Evolutionary conservation across 257 asterid species (phyloP).

Genomic region (Jasminum sambac): DNA sequence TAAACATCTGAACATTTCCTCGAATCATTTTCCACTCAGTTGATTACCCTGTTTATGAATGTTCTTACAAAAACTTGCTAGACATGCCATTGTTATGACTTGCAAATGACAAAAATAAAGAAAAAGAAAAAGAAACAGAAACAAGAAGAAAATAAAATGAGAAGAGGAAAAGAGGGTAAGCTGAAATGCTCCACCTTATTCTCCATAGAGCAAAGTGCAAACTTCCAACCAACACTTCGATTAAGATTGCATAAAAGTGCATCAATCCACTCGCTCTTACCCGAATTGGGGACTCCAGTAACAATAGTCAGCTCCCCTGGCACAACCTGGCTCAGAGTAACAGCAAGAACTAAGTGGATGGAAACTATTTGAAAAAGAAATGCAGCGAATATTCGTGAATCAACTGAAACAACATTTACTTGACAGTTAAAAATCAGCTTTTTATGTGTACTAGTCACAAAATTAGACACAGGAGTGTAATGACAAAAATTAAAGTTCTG

Average conservation of each 20-base stretch:
- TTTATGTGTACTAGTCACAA: background rate
- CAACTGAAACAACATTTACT: background rate
- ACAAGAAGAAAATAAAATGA: too few species aligned
- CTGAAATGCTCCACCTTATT: constrained; percentile 55
- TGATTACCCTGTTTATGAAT: too few species aligned
- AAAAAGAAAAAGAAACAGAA: too few species aligned
- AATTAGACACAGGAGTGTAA: background rate
- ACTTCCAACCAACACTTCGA: constrained; percentile 85
- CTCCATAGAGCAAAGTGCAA: constrained; percentile 97
- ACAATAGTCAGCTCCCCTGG: constrained; percentile 95
- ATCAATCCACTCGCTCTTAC: constrained; percentile 99
- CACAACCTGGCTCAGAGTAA: constrained; percentile 61
- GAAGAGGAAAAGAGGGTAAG: constrained; percentile 10
- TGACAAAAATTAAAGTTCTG: background rate
- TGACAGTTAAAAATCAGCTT: background rate
- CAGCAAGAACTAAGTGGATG: constrained; percentile 9
- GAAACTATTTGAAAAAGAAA: background rate
- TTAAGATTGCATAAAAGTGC: constrained; percentile 94
- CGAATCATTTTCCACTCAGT: too few species aligned
- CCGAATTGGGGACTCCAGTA: constrained; percentile 98
- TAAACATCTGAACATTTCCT: too few species aligned
- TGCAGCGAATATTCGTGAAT: constrained; percentile 9
- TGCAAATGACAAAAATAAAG: too few species aligned
- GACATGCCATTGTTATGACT: too few species aligned
- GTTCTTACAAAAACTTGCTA: too few species aligned